phyloP scores from a whole-genome alignment of 208 protist genomes.

The Trypanosoma congolense region DNA sequence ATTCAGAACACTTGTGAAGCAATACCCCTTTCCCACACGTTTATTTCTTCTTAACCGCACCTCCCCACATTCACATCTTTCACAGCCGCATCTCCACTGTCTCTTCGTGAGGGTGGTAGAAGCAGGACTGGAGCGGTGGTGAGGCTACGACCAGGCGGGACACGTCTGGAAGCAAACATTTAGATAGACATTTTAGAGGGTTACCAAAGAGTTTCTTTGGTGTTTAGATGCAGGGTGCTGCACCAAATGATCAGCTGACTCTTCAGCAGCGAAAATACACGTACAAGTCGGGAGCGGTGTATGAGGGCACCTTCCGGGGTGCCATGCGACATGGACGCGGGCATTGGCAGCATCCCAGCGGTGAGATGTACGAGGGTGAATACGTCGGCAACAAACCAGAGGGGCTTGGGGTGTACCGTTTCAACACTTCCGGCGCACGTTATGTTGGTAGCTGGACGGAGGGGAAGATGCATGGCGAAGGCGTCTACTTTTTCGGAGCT shows the following conservation, averaged over 20 bases:
- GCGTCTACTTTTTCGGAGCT: conserved; percentile 80
- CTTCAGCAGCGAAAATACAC: conserved; percentile 35
- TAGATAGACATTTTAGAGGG: too few species aligned
- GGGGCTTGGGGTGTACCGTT: conserved; percentile 79
- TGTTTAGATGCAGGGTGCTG: not conserved
- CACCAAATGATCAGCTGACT: not conserved
- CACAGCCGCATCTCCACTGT: too few species aligned
- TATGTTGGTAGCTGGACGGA: conserved; percentile 80
- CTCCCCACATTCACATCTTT: too few species aligned
- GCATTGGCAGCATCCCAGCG: conserved; percentile 69
- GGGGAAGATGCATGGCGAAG: conserved; percentile 80
- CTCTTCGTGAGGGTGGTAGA: too few species aligned
- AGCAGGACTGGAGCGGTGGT: too few species aligned
- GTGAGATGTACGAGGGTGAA: conserved; percentile 85
- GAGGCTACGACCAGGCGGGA: too few species aligned
- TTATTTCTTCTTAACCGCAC: too few species aligned
- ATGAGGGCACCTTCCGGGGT: conserved; percentile 81
- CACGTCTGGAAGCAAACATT: too few species aligned
- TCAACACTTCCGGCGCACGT: conserved; percentile 54
- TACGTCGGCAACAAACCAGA: conserved; percentile 84
- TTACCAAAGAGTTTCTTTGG: too few species aligned
- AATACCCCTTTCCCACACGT: too few species aligned
- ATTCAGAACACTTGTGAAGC: too few species aligned
- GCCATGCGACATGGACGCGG: conserved; percentile 71
- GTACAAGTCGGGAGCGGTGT: conserved; percentile 83